Evolutionary conservation across 2,329 filamentous ascomycete species (phyloP), one percentile per base, ranked within the genome.

Genomic region (Venturiaceae sp.): DNA sequence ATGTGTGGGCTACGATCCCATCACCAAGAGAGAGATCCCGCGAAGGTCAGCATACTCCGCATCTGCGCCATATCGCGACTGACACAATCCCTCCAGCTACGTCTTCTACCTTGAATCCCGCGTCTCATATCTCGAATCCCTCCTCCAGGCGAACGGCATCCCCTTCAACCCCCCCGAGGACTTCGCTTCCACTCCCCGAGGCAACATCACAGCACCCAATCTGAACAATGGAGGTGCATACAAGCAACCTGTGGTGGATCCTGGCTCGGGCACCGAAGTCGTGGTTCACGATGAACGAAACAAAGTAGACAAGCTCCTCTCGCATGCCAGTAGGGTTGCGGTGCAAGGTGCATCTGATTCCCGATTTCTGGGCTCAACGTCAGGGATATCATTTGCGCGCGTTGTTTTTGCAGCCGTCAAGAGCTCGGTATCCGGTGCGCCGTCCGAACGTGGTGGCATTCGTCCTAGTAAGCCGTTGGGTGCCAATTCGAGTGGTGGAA

Each of bases 351-450:
- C 84, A 3, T 86, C 88, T 3, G 90, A 94, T 70, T 85, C 88
- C 2, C 83, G 90, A 62, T 91, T 91, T 66, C 78, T 95, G 16
- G 90, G 90, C 16, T 90, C 90, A 0, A 87, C 90, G 1, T 92
- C 90, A 1, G 92, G 92, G 16, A 94, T 97, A 55, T 95, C 92
- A 0, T 97, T 97, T 74, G 92, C 92, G 5, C 83, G 90, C 59
- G 90, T 97, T 13, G 92, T 97, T 11, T 94, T 96, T 69, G 91
- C 92, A 9, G 92, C 92, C 1, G 90, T 97, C 52, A 94, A 95
- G 70, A 86, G 84, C 65, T 88, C 87, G 1, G 78, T 83, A 5
- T 77, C 81, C 1, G 71, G 71, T 53, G 66, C 70, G 5, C 69
- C 71, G 0, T 86, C 85, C 11, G 87, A 90, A 64, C 84, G 84